A percentile compares a stretch with the other conserved stretches of the same genome.
Evolutionary conservation across 768 basidiomycete species (phyloP).

Genomic region (Lyophyllum shimeji): DNA sequence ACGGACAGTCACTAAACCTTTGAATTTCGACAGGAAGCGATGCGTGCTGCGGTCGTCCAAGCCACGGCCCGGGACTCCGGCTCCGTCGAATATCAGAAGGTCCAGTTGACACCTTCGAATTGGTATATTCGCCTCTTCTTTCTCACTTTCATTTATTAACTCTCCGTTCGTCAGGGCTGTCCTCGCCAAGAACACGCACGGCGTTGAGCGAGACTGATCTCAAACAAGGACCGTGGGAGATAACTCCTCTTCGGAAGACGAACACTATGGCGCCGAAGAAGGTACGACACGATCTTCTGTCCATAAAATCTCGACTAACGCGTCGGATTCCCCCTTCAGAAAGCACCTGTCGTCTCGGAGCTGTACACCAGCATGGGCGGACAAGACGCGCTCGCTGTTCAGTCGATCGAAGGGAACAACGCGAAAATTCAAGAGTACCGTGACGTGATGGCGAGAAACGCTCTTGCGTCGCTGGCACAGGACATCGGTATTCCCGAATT

Average conservation of each 20-base stretch:
- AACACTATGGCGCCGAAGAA: constrained; percentile 2
- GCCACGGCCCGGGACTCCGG: constrained; percentile 6
- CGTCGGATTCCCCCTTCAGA: neutral
- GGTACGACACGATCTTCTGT: neutral
- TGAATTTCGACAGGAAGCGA: neutral
- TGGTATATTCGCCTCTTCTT: neutral
- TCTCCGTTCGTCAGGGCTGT: constrained; percentile 1
- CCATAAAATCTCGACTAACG: neutral
- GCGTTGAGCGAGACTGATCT: constrained; percentile 1
- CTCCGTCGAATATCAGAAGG: constrained; percentile 4
- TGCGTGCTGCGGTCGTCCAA: constrained; percentile 3
- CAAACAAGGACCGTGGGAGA: constrained; percentile 9
- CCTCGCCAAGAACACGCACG: neutral
- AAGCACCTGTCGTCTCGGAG: neutral
- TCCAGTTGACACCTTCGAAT: constrained; percentile 1
- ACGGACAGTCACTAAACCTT: neutral
- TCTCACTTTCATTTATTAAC: neutral
- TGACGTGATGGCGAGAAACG: no score
- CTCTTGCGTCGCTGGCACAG: neutral
- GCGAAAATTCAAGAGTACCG: neutral
- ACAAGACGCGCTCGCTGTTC: neutral
- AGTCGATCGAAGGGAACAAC: neutral
- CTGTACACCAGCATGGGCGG: neutral
- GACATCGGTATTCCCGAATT: neutral
- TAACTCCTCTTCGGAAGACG: constrained; percentile 1